Evolutionary conservation across 139 green algal species (phyloP).

Genomic region (Pleodorina starrii): DNA sequence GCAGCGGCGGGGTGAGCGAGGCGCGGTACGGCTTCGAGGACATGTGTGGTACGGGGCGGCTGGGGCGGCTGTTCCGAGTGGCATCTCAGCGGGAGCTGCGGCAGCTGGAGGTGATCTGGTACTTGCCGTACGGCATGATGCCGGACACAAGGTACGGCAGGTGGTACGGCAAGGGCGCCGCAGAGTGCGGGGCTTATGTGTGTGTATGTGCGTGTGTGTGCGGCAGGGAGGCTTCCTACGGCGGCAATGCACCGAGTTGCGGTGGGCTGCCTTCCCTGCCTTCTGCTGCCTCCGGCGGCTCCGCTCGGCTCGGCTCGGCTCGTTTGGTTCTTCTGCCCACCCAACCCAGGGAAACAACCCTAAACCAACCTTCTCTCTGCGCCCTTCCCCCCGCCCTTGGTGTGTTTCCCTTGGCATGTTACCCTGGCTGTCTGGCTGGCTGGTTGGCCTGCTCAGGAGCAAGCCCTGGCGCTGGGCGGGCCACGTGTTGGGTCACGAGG

Average conservation of each 20-base stretch:
- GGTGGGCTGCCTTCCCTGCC: too few relatives aligned
- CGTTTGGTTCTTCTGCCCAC: not conserved
- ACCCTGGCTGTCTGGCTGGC: too few relatives aligned
- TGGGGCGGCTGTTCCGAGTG: conserved; percentile 51
- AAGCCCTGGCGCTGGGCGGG: conserved; percentile 70
- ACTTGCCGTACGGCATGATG: conserved; percentile 58
- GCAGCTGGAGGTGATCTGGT: conserved; percentile 69
- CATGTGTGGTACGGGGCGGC: not conserved
- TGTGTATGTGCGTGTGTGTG: not conserved
- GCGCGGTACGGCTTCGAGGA: not conserved
- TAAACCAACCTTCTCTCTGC: not conserved
- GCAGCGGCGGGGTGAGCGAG: not conserved
- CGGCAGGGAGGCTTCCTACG: too few relatives aligned
- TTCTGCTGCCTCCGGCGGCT: too few relatives aligned
- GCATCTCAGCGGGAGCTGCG: conserved; percentile 61
- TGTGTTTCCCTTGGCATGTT: too few relatives aligned
- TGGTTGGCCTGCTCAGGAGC: too few relatives aligned
- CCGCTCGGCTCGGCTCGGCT: too few relatives aligned
- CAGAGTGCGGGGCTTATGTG: not conserved
- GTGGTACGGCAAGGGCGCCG: not conserved
- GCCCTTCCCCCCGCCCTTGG: too few relatives aligned
- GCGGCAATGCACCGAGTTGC: too few relatives aligned
- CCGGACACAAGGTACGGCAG: conserved; percentile 50
- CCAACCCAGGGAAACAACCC: not conserved
- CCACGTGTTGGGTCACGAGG: conserved; percentile 70